phyloP scores from a whole-genome alignment of 1,139 yeast species.

The Suhomyces kunorum region DNA sequence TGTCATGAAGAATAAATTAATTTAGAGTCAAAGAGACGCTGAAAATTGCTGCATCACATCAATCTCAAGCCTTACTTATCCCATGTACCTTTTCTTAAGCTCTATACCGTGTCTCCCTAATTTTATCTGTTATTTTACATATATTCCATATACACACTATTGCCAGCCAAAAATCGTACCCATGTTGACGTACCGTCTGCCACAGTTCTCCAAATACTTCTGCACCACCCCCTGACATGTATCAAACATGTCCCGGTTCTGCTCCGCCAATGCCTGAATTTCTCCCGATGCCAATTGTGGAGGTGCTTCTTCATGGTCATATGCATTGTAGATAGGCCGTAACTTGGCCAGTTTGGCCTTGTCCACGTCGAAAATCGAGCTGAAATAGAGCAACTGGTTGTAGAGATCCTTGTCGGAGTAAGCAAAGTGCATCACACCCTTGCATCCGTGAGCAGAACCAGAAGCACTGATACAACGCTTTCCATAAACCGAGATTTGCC shows the following conservation, averaged over 20 bases:
- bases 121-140: background rate
- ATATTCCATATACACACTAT: background rate
- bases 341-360: slow-evolving; percentile 63
- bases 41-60: too few species aligned
- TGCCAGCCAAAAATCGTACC: slow-evolving; percentile 65
- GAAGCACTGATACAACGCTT: slow-evolving; percentile 72
- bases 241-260: slow-evolving; percentile 67
- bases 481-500: slow-evolving; percentile 90
- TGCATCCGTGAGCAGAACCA: slow-evolving; percentile 68
- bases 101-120: background rate
- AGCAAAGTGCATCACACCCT: slow-evolving; percentile 79
- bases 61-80: too few species aligned
- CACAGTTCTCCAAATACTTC: slow-evolving; percentile 79
- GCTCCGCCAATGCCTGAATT: slow-evolving; percentile 74
- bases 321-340: slow-evolving; percentile 47
- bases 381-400: slow-evolving; percentile 80
- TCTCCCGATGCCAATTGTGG: slow-evolving; percentile 55
- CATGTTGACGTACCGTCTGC: slow-evolving; percentile 90
- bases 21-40: too few species aligned
- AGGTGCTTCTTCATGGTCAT: slow-evolving; percentile 28
- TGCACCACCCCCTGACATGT: slow-evolving; percentile 61
- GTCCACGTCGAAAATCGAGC: slow-evolving; percentile 78
- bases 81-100: too few species aligned
- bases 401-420: slow-evolving; percentile 81
- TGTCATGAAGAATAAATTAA: too few species aligned